Evolutionary conservation across 1,139 yeast genomes (phyloP), one percentile per base, ranked within the genome.

Genomic region (Taiozyma sp.): DNA sequence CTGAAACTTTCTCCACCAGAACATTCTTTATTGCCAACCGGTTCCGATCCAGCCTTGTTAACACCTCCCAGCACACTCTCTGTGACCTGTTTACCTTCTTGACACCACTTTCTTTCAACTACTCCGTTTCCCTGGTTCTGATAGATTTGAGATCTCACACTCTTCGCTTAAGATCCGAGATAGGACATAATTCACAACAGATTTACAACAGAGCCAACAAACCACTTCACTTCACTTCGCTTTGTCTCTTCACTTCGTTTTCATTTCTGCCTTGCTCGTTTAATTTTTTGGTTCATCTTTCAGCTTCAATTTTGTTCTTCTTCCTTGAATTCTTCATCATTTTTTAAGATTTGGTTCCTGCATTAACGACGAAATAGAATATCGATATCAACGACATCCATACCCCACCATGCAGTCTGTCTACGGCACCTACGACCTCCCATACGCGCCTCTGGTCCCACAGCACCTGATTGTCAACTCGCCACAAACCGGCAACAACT

Each of bases 381-480:
- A 42, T 14, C 30, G 19, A 43, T 43, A 42, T 14, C 30, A 27
- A 27, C 16, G 16, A n/a, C 27, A 16, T 23, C 16, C 40, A 8
- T 38, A 38, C 14, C 24, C 42, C 27, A 47, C 9, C 19, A 58
- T 56, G 61, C 61, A 56, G 52, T 56, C 62, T 19, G 42, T 56
- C 13, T 58, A 59, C 50, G 51, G 55, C 22, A 58, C 54, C 13
- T 57, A 57, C 43, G 64, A 62, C 9, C 34, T 57, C 30, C 49
- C 59, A 29, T 62, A 58, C 48, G 49, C 59, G 2, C 57, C 59
- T 4, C 38, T 60, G 44, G 55, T 58, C 4, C 60, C 63, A 3
- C 65, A 61, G 47, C 61, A 59, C 39, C 42, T 60, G 38, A 45
- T 60, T 10, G 53, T 62, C 39, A 55, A 53, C 44, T 58, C 64